Conservation (phyloP, 2,329 filamentous ascomycete species). For the Aurifilum marmelostoma region DNA sequence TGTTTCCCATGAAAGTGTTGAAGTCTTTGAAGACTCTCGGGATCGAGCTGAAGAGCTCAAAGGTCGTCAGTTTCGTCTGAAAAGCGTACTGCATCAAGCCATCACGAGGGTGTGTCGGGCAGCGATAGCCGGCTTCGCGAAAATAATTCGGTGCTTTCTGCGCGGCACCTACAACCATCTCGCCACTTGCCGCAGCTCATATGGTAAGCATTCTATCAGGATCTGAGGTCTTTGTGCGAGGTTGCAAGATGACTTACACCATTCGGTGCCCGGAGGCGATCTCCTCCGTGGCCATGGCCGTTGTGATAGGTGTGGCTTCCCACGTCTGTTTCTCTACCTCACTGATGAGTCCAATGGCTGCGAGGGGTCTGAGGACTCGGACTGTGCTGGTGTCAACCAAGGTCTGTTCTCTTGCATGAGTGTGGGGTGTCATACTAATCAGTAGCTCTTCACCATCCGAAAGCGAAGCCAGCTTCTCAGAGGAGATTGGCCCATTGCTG, state of each 20-base stretch:
- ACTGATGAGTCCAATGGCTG: slow-evolving; percentile 33
- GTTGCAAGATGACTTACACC: slow-evolving; percentile 32
- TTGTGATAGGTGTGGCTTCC: slow-evolving; percentile 33
- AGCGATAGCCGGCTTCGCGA: slow-evolving; percentile 33
- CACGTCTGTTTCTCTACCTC: slow-evolving; percentile 34
- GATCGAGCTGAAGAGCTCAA: slow-evolving; percentile 32
- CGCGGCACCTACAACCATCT: slow-evolving; percentile 31
- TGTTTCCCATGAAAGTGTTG: slow-evolving; percentile 37
- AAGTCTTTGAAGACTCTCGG: slow-evolving; percentile 34
- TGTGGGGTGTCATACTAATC: slow-evolving; percentile 30
- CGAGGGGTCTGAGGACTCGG: slow-evolving; percentile 33
- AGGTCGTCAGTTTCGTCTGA: slow-evolving; percentile 33
- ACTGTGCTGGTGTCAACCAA: slow-evolving; percentile 21
- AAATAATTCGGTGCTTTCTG: slow-evolving; percentile 34
- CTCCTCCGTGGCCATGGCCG: slow-evolving; percentile 35
- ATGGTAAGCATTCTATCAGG: neutral
- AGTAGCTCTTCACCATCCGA: slow-evolving; percentile 35
- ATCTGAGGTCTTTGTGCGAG: neutral
- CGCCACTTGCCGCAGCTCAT: slow-evolving; percentile 19
- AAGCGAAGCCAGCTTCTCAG: slow-evolving; percentile 30
- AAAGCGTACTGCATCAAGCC: slow-evolving; percentile 37
- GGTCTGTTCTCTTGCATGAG: neutral
- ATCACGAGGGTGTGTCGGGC: slow-evolving; percentile 33
- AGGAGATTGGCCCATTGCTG: slow-evolving; percentile 29
- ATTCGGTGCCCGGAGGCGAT: slow-evolving; percentile 35